Evolutionary conservation across 495 filamentous ascomycete species (phyloP).

Genomic region (Terfezia claveryi): DNA sequence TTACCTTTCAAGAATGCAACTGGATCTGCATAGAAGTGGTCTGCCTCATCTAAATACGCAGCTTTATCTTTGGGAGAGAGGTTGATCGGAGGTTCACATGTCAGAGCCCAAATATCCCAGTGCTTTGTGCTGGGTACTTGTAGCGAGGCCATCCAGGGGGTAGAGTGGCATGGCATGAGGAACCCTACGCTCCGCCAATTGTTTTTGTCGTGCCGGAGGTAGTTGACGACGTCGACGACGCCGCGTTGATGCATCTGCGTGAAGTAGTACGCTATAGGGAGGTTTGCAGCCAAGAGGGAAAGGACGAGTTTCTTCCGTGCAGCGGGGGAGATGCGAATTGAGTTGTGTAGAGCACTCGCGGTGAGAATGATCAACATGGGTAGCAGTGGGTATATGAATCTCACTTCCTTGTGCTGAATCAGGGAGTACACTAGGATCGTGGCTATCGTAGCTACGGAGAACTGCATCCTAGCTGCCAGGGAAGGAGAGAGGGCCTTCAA

Average conservation of each 20-base stretch:
- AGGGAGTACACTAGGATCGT: constrained; percentile 45
- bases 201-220: constrained; percentile 39
- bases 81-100: constrained; percentile 68
- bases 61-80: constrained; percentile 30
- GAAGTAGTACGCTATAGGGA: constrained; percentile 51
- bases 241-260: constrained; percentile 60
- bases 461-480: constrained; percentile 23
- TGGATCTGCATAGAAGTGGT: constrained; percentile 60
- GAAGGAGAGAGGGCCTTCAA: not conserved
- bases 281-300: constrained; percentile 40
- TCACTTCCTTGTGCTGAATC: constrained; percentile 90
- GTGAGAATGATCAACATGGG: constrained; percentile 65
- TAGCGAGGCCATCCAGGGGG: constrained; percentile 85
- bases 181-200: constrained; percentile 51
- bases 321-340: constrained; percentile 8
- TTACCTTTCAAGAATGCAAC: constrained; percentile 32
- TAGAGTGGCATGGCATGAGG: constrained; percentile 93
- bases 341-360: constrained; percentile 26
- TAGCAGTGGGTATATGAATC: constrained; percentile 86
- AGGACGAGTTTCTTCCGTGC: constrained; percentile 33
- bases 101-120: constrained; percentile 65
- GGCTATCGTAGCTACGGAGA: constrained; percentile 36
- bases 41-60: constrained; percentile 67
- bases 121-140: constrained; percentile 26
- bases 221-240: constrained; percentile 44